phyloP scores from a whole-genome alignment of 495 filamentous ascomycete species.

The Aspergillus saccharolyticus region DNA sequence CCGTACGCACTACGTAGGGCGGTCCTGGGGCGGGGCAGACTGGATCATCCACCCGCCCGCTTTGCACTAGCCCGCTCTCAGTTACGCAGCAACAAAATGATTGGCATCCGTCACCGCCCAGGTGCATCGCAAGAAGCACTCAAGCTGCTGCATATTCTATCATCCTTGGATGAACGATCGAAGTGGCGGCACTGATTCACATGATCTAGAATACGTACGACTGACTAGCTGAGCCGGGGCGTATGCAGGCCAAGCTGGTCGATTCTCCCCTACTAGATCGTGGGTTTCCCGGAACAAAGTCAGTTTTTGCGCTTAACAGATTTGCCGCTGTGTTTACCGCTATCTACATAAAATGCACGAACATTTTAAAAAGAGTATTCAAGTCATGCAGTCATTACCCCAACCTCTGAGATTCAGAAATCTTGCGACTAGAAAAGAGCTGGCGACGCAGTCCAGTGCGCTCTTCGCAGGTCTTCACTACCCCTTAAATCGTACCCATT shows the following conservation, averaged over 20 bases:
- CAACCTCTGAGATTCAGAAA: neutral
- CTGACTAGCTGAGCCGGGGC: too few species aligned
- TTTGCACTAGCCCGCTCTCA: neutral
- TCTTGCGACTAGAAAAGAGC: neutral
- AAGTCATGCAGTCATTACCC: neutral
- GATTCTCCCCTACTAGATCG: neutral
- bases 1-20: neutral
- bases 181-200: too few species aligned
- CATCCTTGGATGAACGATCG: too few species aligned
- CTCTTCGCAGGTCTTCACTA: neutral
- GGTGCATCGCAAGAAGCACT: too few species aligned
- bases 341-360: neutral
- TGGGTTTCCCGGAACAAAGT: neutral
- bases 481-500: slow-evolving; percentile 15
- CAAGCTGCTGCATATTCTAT: too few species aligned
- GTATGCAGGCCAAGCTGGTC: too few species aligned
- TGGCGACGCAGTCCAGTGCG: too few species aligned
- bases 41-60: neutral
- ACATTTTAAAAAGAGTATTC: neutral
- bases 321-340: neutral
- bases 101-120: neutral
- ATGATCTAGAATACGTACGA: too few species aligned
- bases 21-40: slow-evolving; percentile 7
- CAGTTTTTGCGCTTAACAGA: neutral
- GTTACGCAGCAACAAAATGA: slow-evolving; percentile 8